A percentile compares a stretch with the other conserved stretches of the same genome.
Evolutionary conservation across 495 filamentous ascomycete species (phyloP).

Genomic region (Neurospora sp.): DNA sequence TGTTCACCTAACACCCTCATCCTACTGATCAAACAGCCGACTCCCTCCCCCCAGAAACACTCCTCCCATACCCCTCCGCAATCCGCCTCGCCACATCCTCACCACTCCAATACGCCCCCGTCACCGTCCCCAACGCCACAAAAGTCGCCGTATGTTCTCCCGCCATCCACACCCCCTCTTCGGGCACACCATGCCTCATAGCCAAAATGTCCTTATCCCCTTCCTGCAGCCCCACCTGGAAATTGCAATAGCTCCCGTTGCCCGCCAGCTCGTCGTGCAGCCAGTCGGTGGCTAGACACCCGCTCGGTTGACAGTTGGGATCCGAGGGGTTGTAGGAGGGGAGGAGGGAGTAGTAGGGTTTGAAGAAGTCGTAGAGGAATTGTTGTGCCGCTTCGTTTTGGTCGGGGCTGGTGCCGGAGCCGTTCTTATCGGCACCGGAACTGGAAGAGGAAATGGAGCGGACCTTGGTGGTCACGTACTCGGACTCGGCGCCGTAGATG

Average conservation of each 20-base stretch:
- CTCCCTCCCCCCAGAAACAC: background rate
- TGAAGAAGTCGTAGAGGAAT: constrained; percentile 51
- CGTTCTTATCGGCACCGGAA: background rate
- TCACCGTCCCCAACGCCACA: constrained; percentile 74
- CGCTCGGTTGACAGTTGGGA: constrained; percentile 51
- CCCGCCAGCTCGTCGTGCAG: constrained; percentile 73
- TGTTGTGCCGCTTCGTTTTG: constrained; percentile 24
- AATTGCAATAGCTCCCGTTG: constrained; percentile 84
- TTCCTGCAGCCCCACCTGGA: constrained; percentile 65
- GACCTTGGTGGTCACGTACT: constrained; percentile 32
- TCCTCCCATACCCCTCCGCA: constrained; percentile 21
- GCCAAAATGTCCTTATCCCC: constrained; percentile 64
- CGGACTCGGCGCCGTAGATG: constrained; percentile 58
- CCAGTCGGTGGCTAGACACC: constrained; percentile 68
- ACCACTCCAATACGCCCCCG: constrained; percentile 88
- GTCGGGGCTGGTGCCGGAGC: background rate
- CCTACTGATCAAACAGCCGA: background rate
- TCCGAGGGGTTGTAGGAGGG: constrained; percentile 48
- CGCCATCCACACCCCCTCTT: constrained; percentile 75
- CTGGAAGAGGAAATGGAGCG: constrained; percentile 19
- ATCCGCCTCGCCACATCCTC: constrained; percentile 66
- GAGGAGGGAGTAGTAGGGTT: constrained; percentile 66
- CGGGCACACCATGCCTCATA: constrained; percentile 59
- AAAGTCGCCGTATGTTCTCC: constrained; percentile 93
- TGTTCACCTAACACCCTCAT: background rate